phyloP scores from a whole-genome alignment of 2,329 filamentous ascomycete genomes.

The Rasamsonia emersonii region DNA sequence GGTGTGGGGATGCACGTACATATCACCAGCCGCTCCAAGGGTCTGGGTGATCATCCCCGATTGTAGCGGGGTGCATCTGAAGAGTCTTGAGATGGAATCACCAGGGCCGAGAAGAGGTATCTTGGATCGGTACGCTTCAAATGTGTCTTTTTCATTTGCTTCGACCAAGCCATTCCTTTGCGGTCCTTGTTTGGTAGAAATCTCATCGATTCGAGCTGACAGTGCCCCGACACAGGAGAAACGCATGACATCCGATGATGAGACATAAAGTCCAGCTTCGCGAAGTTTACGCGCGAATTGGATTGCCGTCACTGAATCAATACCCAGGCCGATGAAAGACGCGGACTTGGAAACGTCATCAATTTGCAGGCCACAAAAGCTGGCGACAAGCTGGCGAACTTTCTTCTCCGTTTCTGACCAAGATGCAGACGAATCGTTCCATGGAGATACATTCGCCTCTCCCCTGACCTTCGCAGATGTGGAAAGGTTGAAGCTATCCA shows the following conservation, averaged over 20 bases:
- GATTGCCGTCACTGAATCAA: conserved; percentile 26
- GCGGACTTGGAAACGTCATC: conserved; percentile 19
- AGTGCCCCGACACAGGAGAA: conserved; percentile 22
- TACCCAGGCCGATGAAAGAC: conserved; percentile 24
- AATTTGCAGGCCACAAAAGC: conserved; percentile 16
- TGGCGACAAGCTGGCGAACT: conserved; percentile 15
- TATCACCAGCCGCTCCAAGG: conserved; percentile 40
- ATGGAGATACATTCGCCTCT: conserved; percentile 3
- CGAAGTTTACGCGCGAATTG: conserved; percentile 24
- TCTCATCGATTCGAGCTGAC: conserved; percentile 12
- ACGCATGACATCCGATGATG: conserved; percentile 28
- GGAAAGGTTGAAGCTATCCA: conserved; percentile 17
- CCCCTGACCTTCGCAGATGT: conserved; percentile 2
- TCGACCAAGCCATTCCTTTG: conserved; percentile 1
- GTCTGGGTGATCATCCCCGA: conserved; percentile 72
- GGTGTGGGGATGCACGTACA: conserved; percentile 69
- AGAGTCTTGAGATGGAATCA: conserved; percentile 18
- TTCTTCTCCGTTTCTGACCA: conserved; percentile 17
- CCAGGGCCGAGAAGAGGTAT: conserved; percentile 11
- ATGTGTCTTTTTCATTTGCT: not conserved
- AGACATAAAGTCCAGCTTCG: conserved; percentile 16
- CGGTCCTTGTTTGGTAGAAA: conserved; percentile 1
- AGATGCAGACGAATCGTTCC: conserved; percentile 13
- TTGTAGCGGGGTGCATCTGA: conserved; percentile 65
- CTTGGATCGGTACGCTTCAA: conserved; percentile 9